A percentile compares a stretch with the other conserved stretches of the same genome.
These are phyloP conservation scores for Penicillium concentricum DNA, from an alignment of 2,329 filamentous ascomycete genomes.

Conservation along the genomic window DNA sequence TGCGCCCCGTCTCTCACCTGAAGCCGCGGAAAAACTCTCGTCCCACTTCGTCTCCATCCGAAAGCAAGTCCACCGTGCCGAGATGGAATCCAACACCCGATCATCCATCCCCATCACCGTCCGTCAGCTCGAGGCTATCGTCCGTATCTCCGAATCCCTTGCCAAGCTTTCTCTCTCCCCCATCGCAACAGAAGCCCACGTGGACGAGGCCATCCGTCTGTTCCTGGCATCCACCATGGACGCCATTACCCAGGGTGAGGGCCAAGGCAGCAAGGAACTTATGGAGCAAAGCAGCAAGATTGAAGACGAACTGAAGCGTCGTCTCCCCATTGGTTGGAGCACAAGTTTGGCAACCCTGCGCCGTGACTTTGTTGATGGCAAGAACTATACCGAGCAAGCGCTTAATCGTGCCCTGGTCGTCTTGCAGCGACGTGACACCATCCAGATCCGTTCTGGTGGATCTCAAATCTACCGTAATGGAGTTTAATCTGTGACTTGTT, in stretches of 20 bases:
- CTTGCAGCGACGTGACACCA: slow-evolving; percentile 79
- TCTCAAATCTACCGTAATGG: slow-evolving; percentile 51
- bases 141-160: slow-evolving; percentile 93
- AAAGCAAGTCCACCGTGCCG: slow-evolving; percentile 86
- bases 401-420: slow-evolving; percentile 83
- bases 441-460: slow-evolving; percentile 51
- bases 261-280: slow-evolving; percentile 79
- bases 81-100: slow-evolving; percentile 83
- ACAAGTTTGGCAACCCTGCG: slow-evolving; percentile 83
- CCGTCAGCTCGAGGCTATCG: slow-evolving; percentile 93
- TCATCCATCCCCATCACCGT: slow-evolving; percentile 97
- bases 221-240: slow-evolving; percentile 99
- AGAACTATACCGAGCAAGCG: slow-evolving; percentile 83
- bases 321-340: slow-evolving; percentile 92
- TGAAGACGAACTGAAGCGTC: slow-evolving; percentile 81
- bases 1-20: slow-evolving; percentile 82
- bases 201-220: slow-evolving; percentile 94
- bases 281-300: slow-evolving; percentile 86
- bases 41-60: slow-evolving; percentile 97
- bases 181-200: slow-evolving; percentile 83
- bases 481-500: slow-evolving; percentile 31
- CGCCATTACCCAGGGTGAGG: slow-evolving; percentile 85
- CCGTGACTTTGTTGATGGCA: slow-evolving; percentile 87
- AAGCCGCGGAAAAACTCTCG: slow-evolving; percentile 92
- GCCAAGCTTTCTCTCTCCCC: slow-evolving; percentile 86